Percentiles rank a stretch among this genome's conserved stretches.
Evolutionary conservation across 768 basidiomycete genomes (phyloP).

Genomic region (Lentinula detonsa): DNA sequence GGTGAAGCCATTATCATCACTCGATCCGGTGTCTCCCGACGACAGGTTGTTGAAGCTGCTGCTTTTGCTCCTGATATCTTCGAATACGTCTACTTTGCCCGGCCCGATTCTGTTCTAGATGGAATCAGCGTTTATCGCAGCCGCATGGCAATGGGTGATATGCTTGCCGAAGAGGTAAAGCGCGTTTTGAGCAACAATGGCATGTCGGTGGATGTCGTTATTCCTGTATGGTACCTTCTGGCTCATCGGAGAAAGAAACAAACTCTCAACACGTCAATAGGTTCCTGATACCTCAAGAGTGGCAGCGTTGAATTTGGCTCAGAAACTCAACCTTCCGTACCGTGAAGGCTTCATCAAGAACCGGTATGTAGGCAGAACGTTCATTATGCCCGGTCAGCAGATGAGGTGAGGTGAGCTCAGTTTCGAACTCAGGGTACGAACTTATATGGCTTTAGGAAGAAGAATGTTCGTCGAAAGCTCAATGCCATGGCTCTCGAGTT

Average conservation of each 20-base stretch:
- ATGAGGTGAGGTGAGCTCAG: slow-evolving; percentile 52
- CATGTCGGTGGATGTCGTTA: slow-evolving; percentile 88
- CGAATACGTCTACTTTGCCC: slow-evolving; percentile 97
- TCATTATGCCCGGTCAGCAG: slow-evolving; percentile 99
- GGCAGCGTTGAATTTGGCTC: slow-evolving; percentile 92
- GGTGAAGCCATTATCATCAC: slow-evolving; percentile 98
- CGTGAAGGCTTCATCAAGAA: slow-evolving; percentile 99
- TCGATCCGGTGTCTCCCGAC: slow-evolving; percentile 64
- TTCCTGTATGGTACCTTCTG: slow-evolving; percentile 51
- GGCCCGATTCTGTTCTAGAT: slow-evolving; percentile 96
- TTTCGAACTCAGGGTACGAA: neutral
- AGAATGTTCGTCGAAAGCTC: slow-evolving; percentile 91
- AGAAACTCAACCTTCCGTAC: slow-evolving; percentile 84
- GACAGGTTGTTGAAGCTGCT: slow-evolving; percentile 62
- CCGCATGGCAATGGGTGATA: slow-evolving; percentile 99
- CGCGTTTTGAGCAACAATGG: slow-evolving; percentile 62
- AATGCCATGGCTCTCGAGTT: slow-evolving; percentile 99
- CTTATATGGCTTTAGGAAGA: slow-evolving; percentile 46
- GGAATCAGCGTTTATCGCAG: slow-evolving; percentile 96
- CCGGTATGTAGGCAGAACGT: slow-evolving; percentile 95
- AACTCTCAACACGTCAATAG: slow-evolving; percentile 24
- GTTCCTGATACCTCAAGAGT: slow-evolving; percentile 97
- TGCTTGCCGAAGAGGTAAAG: slow-evolving; percentile 82
- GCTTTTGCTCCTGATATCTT: slow-evolving; percentile 97
- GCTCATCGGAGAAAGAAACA: neutral